Evolutionary conservation across 768 basidiomycete species (phyloP), one percentile per base, ranked within the genome.

Genomic region (Leccinum uliginosum): DNA sequence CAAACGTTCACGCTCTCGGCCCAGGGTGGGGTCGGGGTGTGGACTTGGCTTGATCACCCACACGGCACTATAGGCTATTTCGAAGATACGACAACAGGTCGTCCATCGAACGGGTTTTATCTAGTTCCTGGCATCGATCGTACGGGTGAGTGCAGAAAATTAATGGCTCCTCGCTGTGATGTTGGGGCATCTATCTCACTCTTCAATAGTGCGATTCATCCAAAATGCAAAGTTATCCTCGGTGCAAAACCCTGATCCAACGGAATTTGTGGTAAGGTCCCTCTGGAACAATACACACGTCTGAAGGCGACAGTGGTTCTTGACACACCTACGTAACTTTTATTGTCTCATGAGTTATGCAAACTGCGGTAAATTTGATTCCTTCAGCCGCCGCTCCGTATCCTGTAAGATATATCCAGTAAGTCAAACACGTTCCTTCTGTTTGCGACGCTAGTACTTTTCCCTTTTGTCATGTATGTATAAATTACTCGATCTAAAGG

Each of bases 31-130:
- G 83, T 84, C 4, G 82, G 78, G 1, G 71, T 77, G 1, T 84
- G 80, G 78, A 78, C 82, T 5, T 84, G 83, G 82, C 70, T 85
- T 1, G 83, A 84, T 53, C 82, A 84, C 65, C 82, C 82, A 0
- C 68, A 73, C 0, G 80, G 80, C 12, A 83, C 80, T 0, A 69
- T 83, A 1, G 83, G 83, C 9, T 69, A 77, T 40, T 84, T 84
- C 62, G 67, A 78, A 35, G 81, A 83, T 58, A 66, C 62, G 21
- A 51, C 57, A 6, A 82, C 76, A 0, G 73, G 73, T 1, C 23
- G 69, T 4, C 78, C 80, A 0, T 67, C 71, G 14, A 83, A 84
- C 54, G 82, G 79, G 3, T 83, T 82, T 65, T 82, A 78, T 65
- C 76, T 84, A n/a, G 60, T 83, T 27, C 83, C 83, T 2, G 80